Percentiles rank a stretch among this genome's conserved stretches.
These are phyloP conservation scores for Hagleromyces aurorensis DNA, from an alignment of 805 yeast species.

Conservation along the genomic window DNA sequence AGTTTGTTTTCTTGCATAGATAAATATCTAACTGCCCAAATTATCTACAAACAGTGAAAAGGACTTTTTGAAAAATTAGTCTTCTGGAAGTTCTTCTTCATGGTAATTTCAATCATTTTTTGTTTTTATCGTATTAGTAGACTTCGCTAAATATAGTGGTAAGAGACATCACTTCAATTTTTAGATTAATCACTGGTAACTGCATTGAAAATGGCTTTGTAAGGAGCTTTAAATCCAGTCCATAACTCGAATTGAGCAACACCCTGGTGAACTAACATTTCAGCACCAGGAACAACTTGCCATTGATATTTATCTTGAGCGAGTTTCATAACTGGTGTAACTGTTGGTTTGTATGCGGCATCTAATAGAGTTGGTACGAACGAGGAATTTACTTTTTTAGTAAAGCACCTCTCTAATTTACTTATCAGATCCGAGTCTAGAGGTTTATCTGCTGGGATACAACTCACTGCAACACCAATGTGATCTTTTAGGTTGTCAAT, in stretches of 20 bases:
- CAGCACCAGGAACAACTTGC: conserved; percentile 84
- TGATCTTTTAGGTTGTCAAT: conserved; percentile 34
- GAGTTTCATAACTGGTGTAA: conserved; percentile 77
- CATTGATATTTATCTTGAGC: conserved; percentile 59
- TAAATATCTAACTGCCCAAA: too few relatives aligned
- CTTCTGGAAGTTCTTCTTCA: too few relatives aligned
- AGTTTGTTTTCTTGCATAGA: too few relatives aligned
- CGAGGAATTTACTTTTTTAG: conserved; percentile 34
- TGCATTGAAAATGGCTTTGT: conserved; percentile 51
- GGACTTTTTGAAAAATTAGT: too few relatives aligned
- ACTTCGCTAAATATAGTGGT: conserved; percentile 1
- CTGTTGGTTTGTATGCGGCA: conserved; percentile 88
- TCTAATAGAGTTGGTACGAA: conserved; percentile 60
- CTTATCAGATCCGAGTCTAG: conserved; percentile 44
- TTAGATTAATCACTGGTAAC: conserved; percentile 34
- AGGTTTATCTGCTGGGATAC: conserved; percentile 78
- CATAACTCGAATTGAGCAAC: conserved; percentile 76
- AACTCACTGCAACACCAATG: conserved; percentile 60
- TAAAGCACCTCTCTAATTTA: conserved; percentile 41
- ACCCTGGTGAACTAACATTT: conserved; percentile 92
- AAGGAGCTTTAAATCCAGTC: conserved; percentile 62
- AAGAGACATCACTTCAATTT: not conserved
- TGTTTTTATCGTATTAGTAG: too few relatives aligned
- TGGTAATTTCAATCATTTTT: too few relatives aligned
- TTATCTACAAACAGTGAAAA: too few relatives aligned